These are phyloP conservation scores for Neobulgaria alba DNA, from an alignment of 2,329 filamentous ascomycete genomes.

Conservation along the genomic window DNA sequence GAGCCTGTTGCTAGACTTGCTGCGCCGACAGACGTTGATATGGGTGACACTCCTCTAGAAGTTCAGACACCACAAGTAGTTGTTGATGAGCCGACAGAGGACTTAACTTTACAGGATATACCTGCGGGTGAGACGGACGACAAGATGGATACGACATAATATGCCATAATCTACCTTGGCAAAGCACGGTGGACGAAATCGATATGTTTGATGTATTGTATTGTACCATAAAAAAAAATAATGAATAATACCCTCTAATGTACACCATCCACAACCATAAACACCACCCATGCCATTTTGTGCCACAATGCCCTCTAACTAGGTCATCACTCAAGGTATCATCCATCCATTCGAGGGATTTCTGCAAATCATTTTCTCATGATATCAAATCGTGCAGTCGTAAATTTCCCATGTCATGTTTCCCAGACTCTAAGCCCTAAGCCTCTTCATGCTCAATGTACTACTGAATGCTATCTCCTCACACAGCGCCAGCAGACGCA, in stretches of 20 bases:
- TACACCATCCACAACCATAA: conserved; percentile 6
- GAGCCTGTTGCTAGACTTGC: conserved; percentile 34
- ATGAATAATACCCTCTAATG: conserved; percentile 23
- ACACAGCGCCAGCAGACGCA: conserved; percentile 1
- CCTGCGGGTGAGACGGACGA: conserved; percentile 36
- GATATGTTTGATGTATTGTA: conserved; percentile 18
- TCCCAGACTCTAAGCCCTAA: background rate
- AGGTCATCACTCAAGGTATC: too few relatives aligned
- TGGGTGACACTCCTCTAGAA: conserved; percentile 15
- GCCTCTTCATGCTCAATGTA: background rate
- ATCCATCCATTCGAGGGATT: too few relatives aligned
- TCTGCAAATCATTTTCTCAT: conserved; percentile 10
- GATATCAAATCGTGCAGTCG: too few relatives aligned
- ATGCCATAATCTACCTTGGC: background rate
- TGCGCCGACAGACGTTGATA: conserved; percentile 22
- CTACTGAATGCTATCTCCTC: too few relatives aligned
- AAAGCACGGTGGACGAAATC: background rate
- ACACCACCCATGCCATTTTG: conserved; percentile 4
- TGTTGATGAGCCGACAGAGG: conserved; percentile 37
- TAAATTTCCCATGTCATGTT: too few relatives aligned
- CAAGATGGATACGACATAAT: conserved; percentile 56
- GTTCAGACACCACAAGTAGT: conserved; percentile 39
- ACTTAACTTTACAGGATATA: conserved; percentile 13
- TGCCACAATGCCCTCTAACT: too few relatives aligned
- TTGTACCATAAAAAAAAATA: conserved; percentile 23